Conservation (phyloP, 2,329 filamentous ascomycete species). For the Paraphoma sp. region DNA sequence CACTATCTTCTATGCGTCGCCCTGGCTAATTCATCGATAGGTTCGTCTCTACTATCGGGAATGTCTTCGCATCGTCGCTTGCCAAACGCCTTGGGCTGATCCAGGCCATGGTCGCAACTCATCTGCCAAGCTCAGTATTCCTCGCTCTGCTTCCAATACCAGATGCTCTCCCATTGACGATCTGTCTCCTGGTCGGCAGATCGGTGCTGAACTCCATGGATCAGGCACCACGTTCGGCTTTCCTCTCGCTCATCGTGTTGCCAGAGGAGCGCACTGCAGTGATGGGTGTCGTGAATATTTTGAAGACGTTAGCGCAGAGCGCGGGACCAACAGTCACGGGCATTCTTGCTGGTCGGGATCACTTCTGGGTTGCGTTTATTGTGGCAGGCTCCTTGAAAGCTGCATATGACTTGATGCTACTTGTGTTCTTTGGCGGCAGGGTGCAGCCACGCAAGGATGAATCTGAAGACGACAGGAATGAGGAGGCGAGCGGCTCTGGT, state of each 20-base stretch:
- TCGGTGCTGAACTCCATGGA: slow-evolving; percentile 47
- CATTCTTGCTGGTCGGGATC: slow-evolving; percentile 36
- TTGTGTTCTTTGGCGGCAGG: slow-evolving; percentile 43
- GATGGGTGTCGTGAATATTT: slow-evolving; percentile 49
- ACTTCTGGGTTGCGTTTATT: slow-evolving; percentile 50
- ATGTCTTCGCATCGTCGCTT: slow-evolving; percentile 52
- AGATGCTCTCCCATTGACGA: slow-evolving; percentile 29
- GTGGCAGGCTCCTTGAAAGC: slow-evolving; percentile 46
- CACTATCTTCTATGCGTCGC: background rate
- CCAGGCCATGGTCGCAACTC: slow-evolving; percentile 50
- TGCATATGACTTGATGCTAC: slow-evolving; percentile 43
- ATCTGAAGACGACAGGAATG: slow-evolving; percentile 1
- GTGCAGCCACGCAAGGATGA: slow-evolving; percentile 20
- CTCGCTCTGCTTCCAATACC: slow-evolving; percentile 40
- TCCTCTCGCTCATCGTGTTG: slow-evolving; percentile 41
- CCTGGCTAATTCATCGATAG: slow-evolving; percentile 8
- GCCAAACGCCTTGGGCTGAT: slow-evolving; percentile 67
- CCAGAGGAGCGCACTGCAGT: slow-evolving; percentile 47
- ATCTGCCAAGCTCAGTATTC: slow-evolving; percentile 45
- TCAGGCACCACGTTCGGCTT: slow-evolving; percentile 46
- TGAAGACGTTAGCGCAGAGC: slow-evolving; percentile 46
- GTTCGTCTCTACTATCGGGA: slow-evolving; percentile 41
- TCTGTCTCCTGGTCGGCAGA: slow-evolving; percentile 40
- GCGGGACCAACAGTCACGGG: slow-evolving; percentile 45
- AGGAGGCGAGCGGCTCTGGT: background rate